Evolutionary conservation across 441 rosid genomes (phyloP).

Genomic region (Populus hybrid): DNA sequence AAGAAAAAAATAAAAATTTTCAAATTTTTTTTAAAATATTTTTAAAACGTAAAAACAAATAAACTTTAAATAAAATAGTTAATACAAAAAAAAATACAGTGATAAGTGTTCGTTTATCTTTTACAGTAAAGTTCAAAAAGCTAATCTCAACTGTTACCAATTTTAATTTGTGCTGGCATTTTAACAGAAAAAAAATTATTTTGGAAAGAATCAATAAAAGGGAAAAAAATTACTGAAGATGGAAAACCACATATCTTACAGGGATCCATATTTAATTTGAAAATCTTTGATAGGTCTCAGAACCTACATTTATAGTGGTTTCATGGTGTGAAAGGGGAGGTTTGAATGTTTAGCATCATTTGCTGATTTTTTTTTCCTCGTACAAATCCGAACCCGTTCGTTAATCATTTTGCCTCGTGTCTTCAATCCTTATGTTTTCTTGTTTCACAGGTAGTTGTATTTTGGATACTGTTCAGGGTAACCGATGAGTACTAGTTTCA

Average conservation of each 20-base stretch:
- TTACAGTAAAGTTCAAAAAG: neutral
- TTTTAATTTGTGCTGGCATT: neutral
- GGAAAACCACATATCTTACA: too few relatives aligned
- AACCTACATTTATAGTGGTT: neutral
- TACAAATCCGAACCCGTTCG: neutral
- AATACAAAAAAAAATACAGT: neutral
- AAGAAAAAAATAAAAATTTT: too few relatives aligned
- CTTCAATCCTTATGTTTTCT: neutral
- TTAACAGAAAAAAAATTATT: neutral
- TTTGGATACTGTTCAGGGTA: conserved; percentile 5
- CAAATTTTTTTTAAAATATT: too few relatives aligned
- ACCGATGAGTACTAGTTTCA: neutral
- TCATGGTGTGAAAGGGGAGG: too few relatives aligned
- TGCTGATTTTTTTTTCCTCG: neutral
- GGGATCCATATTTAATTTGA: neutral
- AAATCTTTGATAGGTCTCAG: neutral
- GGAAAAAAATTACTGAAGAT: neutral
- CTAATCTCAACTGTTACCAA: neutral
- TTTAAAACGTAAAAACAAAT: too few relatives aligned
- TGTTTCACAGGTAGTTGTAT: conserved; percentile 5
- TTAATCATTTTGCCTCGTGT: neutral
- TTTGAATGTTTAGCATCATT: too few relatives aligned
- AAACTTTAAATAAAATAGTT: neutral
- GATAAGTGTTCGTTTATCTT: neutral
- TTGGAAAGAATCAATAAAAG: neutral